A percentile compares a stretch with the other conserved stretches of the same genome.
phyloP scores from a whole-genome alignment of 495 filamentous ascomycete genomes.

The Aspergillus bertholletiae region DNA sequence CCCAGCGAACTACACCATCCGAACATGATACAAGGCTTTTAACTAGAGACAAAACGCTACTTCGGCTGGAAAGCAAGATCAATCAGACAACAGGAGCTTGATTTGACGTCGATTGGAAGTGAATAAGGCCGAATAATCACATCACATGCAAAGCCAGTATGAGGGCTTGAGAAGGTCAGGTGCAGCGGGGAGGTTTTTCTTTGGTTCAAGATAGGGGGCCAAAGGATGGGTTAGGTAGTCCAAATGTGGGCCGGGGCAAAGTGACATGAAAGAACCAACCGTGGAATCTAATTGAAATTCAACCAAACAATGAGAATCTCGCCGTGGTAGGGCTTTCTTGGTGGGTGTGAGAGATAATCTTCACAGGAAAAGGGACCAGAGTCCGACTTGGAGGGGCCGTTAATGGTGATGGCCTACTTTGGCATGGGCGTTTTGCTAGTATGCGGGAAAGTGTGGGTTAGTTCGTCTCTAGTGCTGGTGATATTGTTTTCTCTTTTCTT shows the following conservation, averaged over 20 bases:
- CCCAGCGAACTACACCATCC: constrained; percentile 36
- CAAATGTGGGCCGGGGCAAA: no score
- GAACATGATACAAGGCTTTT: constrained; percentile 31
- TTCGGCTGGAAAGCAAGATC: background rate
- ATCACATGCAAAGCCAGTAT: background rate
- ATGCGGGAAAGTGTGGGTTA: background rate
- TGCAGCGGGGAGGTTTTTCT: no score
- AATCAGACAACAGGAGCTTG: background rate
- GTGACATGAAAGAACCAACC: background rate
- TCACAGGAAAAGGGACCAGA: background rate
- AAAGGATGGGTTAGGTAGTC: no score
- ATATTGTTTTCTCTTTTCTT: no score
- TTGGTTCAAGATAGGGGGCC: no score
- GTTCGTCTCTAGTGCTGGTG: background rate
- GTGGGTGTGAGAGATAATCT: background rate
- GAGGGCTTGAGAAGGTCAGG: background rate
- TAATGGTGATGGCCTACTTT: background rate
- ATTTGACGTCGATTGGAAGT: background rate
- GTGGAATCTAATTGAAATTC: background rate
- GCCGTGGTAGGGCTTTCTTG: background rate
- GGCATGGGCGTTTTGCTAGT: background rate
- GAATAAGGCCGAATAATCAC: background rate
- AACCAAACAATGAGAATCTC: background rate
- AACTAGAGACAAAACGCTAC: constrained; percentile 3
- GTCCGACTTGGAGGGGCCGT: background rate